Base-by-base conservation (phyloP, 1,139 yeast species). In the Candida sojae region DNA sequence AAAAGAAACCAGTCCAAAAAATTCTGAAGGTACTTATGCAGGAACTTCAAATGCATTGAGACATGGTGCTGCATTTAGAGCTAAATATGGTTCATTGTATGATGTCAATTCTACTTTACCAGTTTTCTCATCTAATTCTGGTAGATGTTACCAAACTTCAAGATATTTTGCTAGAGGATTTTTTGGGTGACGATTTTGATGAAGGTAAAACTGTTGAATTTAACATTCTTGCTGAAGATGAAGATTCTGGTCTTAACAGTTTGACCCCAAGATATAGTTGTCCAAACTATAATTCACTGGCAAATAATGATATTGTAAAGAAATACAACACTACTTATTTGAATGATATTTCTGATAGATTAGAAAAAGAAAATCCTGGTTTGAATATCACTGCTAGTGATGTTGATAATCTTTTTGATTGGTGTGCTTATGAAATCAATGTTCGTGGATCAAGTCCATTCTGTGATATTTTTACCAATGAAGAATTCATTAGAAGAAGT, bases 341-440 rank as follows among this genome's bases (percentile, higher is more conserved):
- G 31, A 57, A 56, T 9, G 63, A 65, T 34, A 77, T 81, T 9
- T 61, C 68, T 5, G 58, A 60, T 17, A 67, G 84, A 39, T 59
- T 80, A 44, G 68, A 64, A 48, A 59, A 61, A 48, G 64, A 47
- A 26, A 61, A 61, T 43, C 63, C 63, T 4, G 57, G 59, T 21
- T 68, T 77, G 47, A 68, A 75, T 55, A 60, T 80, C 23, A 70
- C 73, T 4, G 55, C 65, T 5, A 48, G 54, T 11, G 84, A 84
- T 50, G 71, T 82, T 39, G 57, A 59, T 41, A 54, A 60, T 42
- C 54, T 80, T 54, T 64, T 75, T 53, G 62, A 64, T 36, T 66
- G 78, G 66, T 82, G 86, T 63, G 82, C 83, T 2, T 83, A 67
- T 61, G 87, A 81, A 57, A 59, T 81, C 53, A 79, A 80, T 56